Evolutionary conservation across 805 yeast species (phyloP).

Genomic region (Zygoascus biomembranicola): DNA sequence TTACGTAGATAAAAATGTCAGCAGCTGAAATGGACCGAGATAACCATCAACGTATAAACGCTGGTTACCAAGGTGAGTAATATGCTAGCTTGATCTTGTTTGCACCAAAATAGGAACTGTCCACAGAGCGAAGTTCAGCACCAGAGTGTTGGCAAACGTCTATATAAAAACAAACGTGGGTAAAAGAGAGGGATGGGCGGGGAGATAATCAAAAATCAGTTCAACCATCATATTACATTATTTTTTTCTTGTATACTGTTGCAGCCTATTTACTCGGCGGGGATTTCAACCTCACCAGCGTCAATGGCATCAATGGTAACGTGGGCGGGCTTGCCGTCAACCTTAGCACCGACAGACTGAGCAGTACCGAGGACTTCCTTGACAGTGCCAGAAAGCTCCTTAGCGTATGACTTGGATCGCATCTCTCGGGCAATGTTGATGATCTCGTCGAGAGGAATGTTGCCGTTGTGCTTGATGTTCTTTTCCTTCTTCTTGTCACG

Average conservation of each 20-base stretch:
- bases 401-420: conserved; percentile 97
- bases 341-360: conserved; percentile 99
- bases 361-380: conserved; percentile 99
- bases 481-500: conserved; percentile 99
- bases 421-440: conserved; percentile 95
- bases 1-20: conserved; percentile 25
- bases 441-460: conserved; percentile 94
- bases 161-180: not conserved
- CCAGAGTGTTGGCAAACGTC: conserved; percentile 94
- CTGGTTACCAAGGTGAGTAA: conserved; percentile 61
- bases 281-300: conserved; percentile 88
- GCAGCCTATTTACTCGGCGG: conserved; percentile 14
- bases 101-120: conserved; percentile 86
- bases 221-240: conserved; percentile 6
- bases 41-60: conserved; percentile 32
- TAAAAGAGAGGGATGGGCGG: not conserved
- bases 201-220: not conserved
- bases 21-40: conserved; percentile 66
- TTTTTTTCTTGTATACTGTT: not conserved
- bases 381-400: conserved; percentile 91
- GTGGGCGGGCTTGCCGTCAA: conserved; percentile 98
- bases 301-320: conserved; percentile 97
- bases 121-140: conserved; percentile 52
- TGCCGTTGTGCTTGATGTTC: conserved; percentile 99
- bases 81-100: conserved; percentile 62